Evolutionary conservation across 2,329 filamentous ascomycete species (phyloP).

Genomic region (Epichloe brachyelytri): DNA sequence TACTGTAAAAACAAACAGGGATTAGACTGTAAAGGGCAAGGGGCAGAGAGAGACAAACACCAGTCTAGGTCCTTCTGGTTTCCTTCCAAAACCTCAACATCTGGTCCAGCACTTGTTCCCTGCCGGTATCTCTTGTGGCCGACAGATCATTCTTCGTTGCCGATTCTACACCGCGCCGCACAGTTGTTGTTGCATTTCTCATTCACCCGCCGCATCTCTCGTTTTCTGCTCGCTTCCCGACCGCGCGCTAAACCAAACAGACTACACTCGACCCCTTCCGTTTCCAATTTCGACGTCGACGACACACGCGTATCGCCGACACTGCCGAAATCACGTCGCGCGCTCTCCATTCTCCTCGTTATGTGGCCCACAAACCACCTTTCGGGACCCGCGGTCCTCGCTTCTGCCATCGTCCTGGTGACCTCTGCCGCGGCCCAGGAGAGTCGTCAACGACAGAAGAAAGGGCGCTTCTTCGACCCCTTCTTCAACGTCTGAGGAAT

Average conservation of each 20-base stretch:
- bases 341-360: neutral
- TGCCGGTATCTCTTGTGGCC: neutral
- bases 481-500: conserved; percentile 1
- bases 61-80: no score
- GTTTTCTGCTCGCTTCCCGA: neutral
- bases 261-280: neutral
- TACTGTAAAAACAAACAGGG: no score
- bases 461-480: conserved; percentile 7
- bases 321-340: neutral
- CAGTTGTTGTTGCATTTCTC: neutral
- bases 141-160: neutral
- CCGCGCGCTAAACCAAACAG: neutral
- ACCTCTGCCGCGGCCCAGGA: conserved; percentile 20
- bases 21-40: no score
- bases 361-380: conserved; percentile 18
- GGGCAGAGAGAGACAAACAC: no score
- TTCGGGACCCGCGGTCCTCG: conserved; percentile 13
- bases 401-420: conserved; percentile 17
- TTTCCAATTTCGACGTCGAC: neutral
- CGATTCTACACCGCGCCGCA: neutral
- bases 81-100: neutral
- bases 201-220: neutral
- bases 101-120: neutral
- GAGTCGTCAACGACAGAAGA: conserved; percentile 2
- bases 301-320: neutral